phyloP scores from a whole-genome alignment of 306 rosid species.

The Vigna hirtella region DNA sequence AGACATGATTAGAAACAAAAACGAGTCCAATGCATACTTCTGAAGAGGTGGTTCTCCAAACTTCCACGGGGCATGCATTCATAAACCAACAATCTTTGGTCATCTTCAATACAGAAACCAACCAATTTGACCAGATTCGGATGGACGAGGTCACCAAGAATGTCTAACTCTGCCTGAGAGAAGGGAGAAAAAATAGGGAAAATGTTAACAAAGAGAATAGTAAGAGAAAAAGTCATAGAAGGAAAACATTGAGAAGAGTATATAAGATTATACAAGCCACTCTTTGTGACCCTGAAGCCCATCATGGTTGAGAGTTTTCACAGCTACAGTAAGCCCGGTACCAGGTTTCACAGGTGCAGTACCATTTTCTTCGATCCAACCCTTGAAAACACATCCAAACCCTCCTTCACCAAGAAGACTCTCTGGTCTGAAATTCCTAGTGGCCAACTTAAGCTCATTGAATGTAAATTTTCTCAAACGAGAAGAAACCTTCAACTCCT shows the following conservation, averaged over 20 bases:
- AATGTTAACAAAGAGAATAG: constrained; percentile 38
- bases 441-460: constrained; percentile 85
- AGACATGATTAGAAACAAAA: constrained; percentile 44
- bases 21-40: constrained; percentile 65
- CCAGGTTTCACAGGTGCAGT: constrained; percentile 98
- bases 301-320: constrained; percentile 95
- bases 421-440: constrained; percentile 96
- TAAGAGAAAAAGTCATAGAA: constrained; percentile 21
- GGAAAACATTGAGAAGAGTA: constrained; percentile 16
- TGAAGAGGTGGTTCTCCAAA: constrained; percentile 96
- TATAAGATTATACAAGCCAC: constrained; percentile 81
- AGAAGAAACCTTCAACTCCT: constrained; percentile 85
- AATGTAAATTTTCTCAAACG: constrained; percentile 88
- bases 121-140: constrained; percentile 86
- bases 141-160: constrained; percentile 89
- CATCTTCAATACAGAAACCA: constrained; percentile 96
- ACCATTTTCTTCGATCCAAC: constrained; percentile 97
- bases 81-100: constrained; percentile 85
- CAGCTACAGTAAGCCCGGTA: constrained; percentile 97
- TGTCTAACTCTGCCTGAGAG: constrained; percentile 88
- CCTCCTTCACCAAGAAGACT: constrained; percentile 99
- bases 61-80: constrained; percentile 98
- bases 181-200: constrained; percentile 15
- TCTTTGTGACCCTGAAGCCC: constrained; percentile 99
- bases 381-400: constrained; percentile 96